Evolutionary conservation across 2,329 filamentous ascomycete genomes (phyloP).

Genomic region (Pseudogymnoascus sp.): DNA sequence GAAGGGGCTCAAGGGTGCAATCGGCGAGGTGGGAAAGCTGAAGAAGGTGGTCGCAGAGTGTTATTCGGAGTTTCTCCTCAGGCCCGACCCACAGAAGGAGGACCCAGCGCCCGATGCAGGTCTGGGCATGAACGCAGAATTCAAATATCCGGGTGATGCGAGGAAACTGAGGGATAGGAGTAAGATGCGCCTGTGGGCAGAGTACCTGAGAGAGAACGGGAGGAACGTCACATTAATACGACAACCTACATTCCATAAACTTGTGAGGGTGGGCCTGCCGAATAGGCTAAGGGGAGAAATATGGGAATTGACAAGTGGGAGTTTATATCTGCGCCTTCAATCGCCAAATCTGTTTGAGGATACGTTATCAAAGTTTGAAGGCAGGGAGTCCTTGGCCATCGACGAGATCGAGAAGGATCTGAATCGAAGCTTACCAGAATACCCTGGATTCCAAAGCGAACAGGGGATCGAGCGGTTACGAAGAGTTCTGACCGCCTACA

Average conservation of each 20-base stretch:
- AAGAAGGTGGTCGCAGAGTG: conserved; percentile 74
- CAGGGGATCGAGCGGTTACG: conserved; percentile 87
- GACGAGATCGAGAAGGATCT: conserved; percentile 99
- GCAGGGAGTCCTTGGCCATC: conserved; percentile 85
- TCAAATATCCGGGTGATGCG: conserved; percentile 89
- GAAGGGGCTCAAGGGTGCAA: conserved; percentile 75
- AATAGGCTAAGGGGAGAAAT: conserved; percentile 90
- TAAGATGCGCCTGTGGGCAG: conserved; percentile 96
- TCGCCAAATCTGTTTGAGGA: conserved; percentile 78
- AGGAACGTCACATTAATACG: conserved; percentile 86
- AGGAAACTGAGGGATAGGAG: conserved; percentile 89
- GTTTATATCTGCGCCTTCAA: conserved; percentile 79
- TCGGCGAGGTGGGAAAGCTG: conserved; percentile 80
- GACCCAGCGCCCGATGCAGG: conserved; percentile 76
- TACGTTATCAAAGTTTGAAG: conserved; percentile 74
- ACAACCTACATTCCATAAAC: conserved; percentile 94
- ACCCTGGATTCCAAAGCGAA: conserved; percentile 93
- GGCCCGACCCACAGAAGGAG: conserved; percentile 54
- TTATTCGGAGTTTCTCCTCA: conserved; percentile 80
- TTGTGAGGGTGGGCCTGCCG: conserved; percentile 89
- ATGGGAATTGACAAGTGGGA: conserved; percentile 92
- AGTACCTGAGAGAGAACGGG: conserved; percentile 93
- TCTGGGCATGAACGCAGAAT: conserved; percentile 66
- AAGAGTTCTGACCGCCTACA: conserved; percentile 90
- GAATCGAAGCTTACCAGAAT: conserved; percentile 92